Percentiles rank a stretch among this genome's conserved stretches.
These are phyloP conservation scores for Hymenochaete sp. DNA, from an alignment of 1,284 basidiomycete species.

Conservation along the genomic window DNA sequence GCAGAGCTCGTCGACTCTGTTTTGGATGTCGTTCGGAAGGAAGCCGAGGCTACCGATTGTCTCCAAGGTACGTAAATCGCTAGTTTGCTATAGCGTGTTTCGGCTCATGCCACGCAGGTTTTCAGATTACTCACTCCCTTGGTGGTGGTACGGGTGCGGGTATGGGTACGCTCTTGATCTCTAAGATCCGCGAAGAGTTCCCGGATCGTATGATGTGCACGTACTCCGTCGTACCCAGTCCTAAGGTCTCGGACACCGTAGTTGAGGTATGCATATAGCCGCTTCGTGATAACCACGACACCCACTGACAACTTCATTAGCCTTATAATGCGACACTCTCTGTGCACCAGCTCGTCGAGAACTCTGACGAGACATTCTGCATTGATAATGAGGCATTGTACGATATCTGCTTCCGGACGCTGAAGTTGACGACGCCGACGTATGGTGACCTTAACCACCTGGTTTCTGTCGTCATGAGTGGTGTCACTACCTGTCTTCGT, in stretches of 20 bases:
- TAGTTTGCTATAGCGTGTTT: slow-evolving; percentile 82
- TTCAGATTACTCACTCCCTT: slow-evolving; percentile 90
- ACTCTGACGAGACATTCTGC: slow-evolving; percentile 83
- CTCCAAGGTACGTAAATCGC: slow-evolving; percentile 91
- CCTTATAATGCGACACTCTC: slow-evolving; percentile 93
- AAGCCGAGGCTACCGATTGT: slow-evolving; percentile 76
- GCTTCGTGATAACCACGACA: slow-evolving; percentile 3
- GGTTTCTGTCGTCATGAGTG: slow-evolving; percentile 97
- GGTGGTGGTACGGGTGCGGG: slow-evolving; percentile 92
- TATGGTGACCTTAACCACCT: slow-evolving; percentile 97
- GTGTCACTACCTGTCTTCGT: slow-evolving; percentile 90
- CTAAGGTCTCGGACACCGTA: slow-evolving; percentile 46
- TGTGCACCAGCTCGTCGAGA: slow-evolving; percentile 87
- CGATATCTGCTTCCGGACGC: slow-evolving; percentile 95
- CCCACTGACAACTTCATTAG: slow-evolving; percentile 73
- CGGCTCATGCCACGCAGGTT: slow-evolving; percentile 33
- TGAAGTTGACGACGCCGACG: slow-evolving; percentile 89
- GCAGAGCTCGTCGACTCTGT: slow-evolving; percentile 89
- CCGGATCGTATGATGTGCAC: slow-evolving; percentile 93
- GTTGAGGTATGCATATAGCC: slow-evolving; percentile 1
- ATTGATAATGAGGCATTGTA: slow-evolving; percentile 98
- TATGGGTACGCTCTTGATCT: slow-evolving; percentile 73
- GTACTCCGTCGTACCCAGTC: slow-evolving; percentile 86
- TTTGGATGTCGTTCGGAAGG: slow-evolving; percentile 65
- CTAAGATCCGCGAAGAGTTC: slow-evolving; percentile 86